Evolutionary conservation across 192 early-diverging fungal genomes (phyloP), one percentile per base, ranked within the genome.

Genomic region (Rhizoclosmatium globosum): DNA sequence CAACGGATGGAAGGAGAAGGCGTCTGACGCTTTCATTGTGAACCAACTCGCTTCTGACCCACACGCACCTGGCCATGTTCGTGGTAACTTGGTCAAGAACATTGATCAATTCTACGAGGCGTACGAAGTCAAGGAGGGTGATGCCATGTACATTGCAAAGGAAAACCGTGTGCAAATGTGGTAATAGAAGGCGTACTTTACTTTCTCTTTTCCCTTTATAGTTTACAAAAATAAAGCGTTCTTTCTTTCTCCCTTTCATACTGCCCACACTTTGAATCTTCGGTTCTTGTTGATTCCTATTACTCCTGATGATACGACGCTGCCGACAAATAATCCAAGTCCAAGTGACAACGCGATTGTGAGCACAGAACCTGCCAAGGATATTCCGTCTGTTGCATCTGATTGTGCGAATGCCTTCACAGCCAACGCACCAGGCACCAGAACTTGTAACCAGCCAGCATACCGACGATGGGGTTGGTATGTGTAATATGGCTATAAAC

Each of bases 361-460:
- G 31, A 83, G 48, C 46, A 83, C 82, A 47, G 66, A 68, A 2
- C 44, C 56, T 13, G 60, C 56, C 64, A 83, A 68, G 0, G 64
- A 77, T 11, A 83, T 46, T 21, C 82, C 82, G 19, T 65, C 68
- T 9, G 72, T 64, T 21, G 79, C 57, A 50, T 79, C 68, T 17
- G 41, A 57, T n/a, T 19, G 19, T 3, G 67, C 47, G 47, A 83
- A 76, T 6, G 77, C 82, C 21, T 73, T 44, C 6, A 83, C 77
- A 3, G 82, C 82, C 41, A 83, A 53, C 3, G 66, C 74, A 31
- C 82, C 82, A n/a, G 82, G 82, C 6, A 83, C 65, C 6, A 83
- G 44, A 31, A 82, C 77, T 41, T 60, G 60, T 45, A 83, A 60
- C 75, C 79, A 3, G 68, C 82, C 4, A 77, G 56, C n/a, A 77